Percentiles rank a stretch among this genome's conserved stretches.
phyloP scores from a whole-genome alignment of 2,329 filamentous ascomycete species.

The Penicillium sp. region DNA sequence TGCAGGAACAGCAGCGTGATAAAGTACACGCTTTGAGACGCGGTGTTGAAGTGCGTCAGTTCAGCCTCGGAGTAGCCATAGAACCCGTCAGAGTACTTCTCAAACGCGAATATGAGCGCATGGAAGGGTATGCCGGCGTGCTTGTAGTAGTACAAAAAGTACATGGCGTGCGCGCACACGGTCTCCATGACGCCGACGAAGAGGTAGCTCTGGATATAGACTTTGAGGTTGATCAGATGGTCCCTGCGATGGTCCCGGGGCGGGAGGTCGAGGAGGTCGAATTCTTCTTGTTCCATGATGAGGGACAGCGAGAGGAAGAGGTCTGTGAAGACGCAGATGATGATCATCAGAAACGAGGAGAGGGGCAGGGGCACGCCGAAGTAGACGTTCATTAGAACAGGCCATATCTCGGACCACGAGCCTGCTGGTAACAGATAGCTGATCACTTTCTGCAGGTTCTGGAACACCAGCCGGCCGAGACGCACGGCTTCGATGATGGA shows the following conservation, averaged over 20 bases:
- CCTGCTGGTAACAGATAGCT: conserved; percentile 49
- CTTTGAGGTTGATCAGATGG: conserved; percentile 51
- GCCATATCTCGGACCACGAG: conserved; percentile 56
- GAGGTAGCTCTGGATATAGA: conserved; percentile 51
- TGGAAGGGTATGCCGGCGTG: conserved; percentile 46
- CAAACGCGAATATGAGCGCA: conserved; percentile 50
- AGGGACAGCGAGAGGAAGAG: conserved; percentile 50
- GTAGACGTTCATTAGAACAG: conserved; percentile 54
- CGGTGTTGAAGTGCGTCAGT: conserved; percentile 47
- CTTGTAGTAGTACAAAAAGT: conserved; percentile 51
- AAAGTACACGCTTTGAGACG: conserved; percentile 53
- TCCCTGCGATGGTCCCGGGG: conserved; percentile 50
- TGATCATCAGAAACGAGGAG: conserved; percentile 55
- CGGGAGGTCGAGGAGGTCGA: conserved; percentile 49
- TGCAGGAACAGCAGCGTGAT: conserved; percentile 53
- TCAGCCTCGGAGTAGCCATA: conserved; percentile 46
- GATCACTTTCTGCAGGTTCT: conserved; percentile 37
- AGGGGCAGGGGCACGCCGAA: conserved; percentile 52
- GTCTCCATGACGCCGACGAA: conserved; percentile 53
- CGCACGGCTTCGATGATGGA: conserved; percentile 32
- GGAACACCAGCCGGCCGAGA: conserved; percentile 31
- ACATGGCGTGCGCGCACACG: conserved; percentile 50
- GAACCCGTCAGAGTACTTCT: conserved; percentile 47
- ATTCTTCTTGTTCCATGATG: conserved; percentile 56
- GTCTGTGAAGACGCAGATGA: conserved; percentile 56